A percentile compares a stretch with the other conserved stretches of the same genome.
phyloP scores from a whole-genome alignment of 1,284 basidiomycete species.

The Cerioporus squamosus region DNA sequence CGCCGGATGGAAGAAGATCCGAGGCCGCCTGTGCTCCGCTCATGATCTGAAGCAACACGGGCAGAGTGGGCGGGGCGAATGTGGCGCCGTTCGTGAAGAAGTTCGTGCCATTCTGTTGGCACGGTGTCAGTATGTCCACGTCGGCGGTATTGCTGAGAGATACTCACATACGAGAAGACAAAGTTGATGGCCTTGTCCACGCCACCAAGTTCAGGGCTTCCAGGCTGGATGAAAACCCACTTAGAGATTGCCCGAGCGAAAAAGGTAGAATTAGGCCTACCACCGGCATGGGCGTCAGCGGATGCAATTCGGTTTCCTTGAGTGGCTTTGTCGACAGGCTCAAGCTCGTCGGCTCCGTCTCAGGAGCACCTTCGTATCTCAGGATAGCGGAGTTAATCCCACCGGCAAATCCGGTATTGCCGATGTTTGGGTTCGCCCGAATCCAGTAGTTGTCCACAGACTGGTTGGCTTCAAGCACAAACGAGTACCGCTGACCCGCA shows the following conservation, averaged over 20 bases:
- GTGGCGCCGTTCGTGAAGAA: constrained; percentile 34
- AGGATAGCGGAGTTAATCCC: constrained; percentile 57
- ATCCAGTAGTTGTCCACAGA: constrained; percentile 28
- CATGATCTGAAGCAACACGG: constrained; percentile 43
- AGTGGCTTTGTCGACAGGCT: constrained; percentile 21
- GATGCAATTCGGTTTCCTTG: constrained; percentile 34
- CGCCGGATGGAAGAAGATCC: constrained; percentile 36
- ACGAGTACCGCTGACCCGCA: constrained; percentile 44
- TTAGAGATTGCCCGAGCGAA: background rate
- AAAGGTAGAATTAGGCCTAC: constrained; percentile 1
- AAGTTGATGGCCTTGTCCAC: constrained; percentile 36
- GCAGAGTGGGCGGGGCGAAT: constrained; percentile 31
- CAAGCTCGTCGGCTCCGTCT: constrained; percentile 45
- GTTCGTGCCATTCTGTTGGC: constrained; percentile 16
- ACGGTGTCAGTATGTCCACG: background rate
- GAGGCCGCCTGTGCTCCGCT: constrained; percentile 35
- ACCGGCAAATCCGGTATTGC: constrained; percentile 36
- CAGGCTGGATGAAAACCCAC: constrained; percentile 27
- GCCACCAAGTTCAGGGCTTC: constrained; percentile 26
- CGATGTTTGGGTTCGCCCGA: constrained; percentile 36
- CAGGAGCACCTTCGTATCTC: constrained; percentile 51
- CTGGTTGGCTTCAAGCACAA: constrained; percentile 32
- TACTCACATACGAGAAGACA: constrained; percentile 28
- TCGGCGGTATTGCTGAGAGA: background rate
- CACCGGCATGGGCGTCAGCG: constrained; percentile 14